Evolutionary conservation across 345 rosid species (phyloP).

Genomic region (Heritiera littoralis): DNA sequence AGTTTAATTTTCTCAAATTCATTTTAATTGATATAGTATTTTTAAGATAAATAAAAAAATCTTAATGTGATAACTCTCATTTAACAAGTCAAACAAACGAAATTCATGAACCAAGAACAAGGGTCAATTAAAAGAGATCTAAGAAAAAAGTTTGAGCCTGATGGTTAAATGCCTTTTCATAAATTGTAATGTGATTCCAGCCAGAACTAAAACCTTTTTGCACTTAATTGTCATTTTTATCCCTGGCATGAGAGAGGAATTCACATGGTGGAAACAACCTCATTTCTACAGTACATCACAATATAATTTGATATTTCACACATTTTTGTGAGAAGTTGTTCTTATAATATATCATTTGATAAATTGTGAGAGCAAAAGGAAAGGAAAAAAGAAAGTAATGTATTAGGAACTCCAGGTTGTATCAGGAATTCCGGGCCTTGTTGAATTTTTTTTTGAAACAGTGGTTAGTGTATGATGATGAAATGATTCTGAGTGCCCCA

Average conservation of each 20-base stretch:
- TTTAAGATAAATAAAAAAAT: too few species aligned
- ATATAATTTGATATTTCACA: background rate
- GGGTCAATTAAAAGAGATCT: background rate
- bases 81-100: background rate
- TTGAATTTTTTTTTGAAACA: background rate
- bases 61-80: too few species aligned
- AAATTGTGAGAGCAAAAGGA: background rate
- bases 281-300: conserved; percentile 1
- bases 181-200: conserved; percentile 6
- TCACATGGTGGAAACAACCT: background rate
- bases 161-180: background rate
- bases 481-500: background rate
- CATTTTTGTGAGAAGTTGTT: background rate
- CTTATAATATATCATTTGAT: conserved; percentile 2
- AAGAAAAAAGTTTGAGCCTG: background rate
- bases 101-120: background rate
- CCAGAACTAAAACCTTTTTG: background rate
- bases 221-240: background rate
- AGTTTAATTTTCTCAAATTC: background rate
- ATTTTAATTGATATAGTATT: too few species aligned
- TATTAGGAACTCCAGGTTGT: background rate
- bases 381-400: background rate
- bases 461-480: background rate
- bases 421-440: background rate
- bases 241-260: background rate